These are phyloP conservation scores for Cucumis melo DNA, from an alignment of 306 rosid species.

Conservation along the genomic window DNA sequence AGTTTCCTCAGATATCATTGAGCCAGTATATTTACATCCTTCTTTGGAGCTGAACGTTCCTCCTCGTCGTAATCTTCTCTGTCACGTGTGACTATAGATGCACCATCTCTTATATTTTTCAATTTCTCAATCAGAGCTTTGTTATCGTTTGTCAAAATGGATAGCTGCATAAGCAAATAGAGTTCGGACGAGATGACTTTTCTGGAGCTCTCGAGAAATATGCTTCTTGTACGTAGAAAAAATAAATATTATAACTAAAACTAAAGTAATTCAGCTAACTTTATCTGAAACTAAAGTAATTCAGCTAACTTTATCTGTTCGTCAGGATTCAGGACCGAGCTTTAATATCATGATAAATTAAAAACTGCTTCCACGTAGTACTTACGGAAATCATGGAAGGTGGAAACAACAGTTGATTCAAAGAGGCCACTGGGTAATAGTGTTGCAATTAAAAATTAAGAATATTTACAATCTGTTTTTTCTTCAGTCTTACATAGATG, in stretches of 20 bases:
- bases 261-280: background rate
- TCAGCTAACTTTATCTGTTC: background rate
- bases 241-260: background rate
- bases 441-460: background rate
- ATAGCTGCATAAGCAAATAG: conserved; percentile 35
- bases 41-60: conserved; percentile 28
- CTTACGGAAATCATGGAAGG: background rate
- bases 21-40: conserved; percentile 26
- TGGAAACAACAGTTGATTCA: background rate
- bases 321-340: background rate
- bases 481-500: background rate
- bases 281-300: background rate
- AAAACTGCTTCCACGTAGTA: background rate
- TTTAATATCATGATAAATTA: background rate
- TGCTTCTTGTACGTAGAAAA: background rate
- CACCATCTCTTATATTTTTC: conserved; percentile 13
- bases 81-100: background rate
- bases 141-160: conserved; percentile 40
- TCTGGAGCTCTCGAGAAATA: background rate
- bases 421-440: background rate
- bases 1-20: conserved; percentile 29
- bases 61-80: conserved; percentile 21
- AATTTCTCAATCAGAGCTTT: conserved; percentile 33
- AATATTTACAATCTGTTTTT: background rate
- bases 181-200: background rate